phyloP scores from a whole-genome alignment of 2,329 filamentous ascomycete genomes.

The Cladosporium sp. region DNA sequence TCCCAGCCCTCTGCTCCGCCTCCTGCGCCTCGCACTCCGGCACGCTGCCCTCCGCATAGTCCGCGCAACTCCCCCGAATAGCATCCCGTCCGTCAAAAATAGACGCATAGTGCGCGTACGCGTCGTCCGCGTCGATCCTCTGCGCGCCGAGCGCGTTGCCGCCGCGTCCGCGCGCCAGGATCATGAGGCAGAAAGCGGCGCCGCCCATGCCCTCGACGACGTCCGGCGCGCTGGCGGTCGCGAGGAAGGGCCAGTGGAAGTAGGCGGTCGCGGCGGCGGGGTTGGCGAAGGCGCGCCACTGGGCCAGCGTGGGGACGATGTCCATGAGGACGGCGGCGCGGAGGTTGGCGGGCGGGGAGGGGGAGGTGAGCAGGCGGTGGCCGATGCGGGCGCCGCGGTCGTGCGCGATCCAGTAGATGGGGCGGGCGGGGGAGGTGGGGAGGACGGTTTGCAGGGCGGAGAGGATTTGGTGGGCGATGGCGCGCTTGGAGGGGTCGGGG shows the following conservation, averaged over 20 bases:
- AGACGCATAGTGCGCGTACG: slow-evolving; percentile 39
- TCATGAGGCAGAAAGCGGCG: slow-evolving; percentile 32
- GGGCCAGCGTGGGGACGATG: slow-evolving; percentile 43
- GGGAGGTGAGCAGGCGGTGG: slow-evolving; percentile 44
- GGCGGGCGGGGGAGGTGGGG: slow-evolving; percentile 24
- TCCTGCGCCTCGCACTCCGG: slow-evolving; percentile 40
- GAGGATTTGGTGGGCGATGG: slow-evolving; percentile 39
- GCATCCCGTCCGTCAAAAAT: slow-evolving; percentile 39
- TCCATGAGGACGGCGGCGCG: slow-evolving; percentile 40
- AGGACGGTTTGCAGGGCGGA: slow-evolving; percentile 34
- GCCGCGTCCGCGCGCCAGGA: slow-evolving; percentile 28
- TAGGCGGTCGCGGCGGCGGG: slow-evolving; percentile 33
- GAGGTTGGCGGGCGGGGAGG: slow-evolving; percentile 31
- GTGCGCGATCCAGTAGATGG: slow-evolving; percentile 44
- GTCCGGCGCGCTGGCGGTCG: slow-evolving; percentile 39
- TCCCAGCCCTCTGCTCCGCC: slow-evolving; percentile 39
- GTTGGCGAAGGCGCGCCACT: slow-evolving; percentile 39
- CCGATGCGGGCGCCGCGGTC: slow-evolving; percentile 46
- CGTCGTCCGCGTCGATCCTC: slow-evolving; percentile 30
- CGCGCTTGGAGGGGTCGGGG: slow-evolving; percentile 31
- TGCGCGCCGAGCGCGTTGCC: slow-evolving; percentile 26
- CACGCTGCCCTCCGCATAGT: slow-evolving; percentile 41
- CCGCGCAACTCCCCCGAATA: slow-evolving; percentile 40
- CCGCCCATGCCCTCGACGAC: slow-evolving; percentile 41
- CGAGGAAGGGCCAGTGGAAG: slow-evolving; percentile 49